Conservation (phyloP, 306 rosid genomes). For the Rosa chinensis region DNA sequence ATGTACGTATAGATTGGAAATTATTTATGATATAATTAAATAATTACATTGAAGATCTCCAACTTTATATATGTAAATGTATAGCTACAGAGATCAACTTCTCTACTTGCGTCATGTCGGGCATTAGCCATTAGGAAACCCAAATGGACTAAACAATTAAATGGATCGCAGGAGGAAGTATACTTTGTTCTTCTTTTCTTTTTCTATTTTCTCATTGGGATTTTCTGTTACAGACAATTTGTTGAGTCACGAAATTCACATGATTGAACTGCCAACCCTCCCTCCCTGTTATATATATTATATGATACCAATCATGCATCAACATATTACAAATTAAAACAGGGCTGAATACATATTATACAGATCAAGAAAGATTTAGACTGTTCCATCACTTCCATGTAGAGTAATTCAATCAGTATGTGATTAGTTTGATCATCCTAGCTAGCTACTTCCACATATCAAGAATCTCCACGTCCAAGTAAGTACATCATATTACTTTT, state of each 20-base stretch:
- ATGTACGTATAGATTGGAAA: neutral
- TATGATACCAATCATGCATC: neutral
- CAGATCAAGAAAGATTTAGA: neutral
- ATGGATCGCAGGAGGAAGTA: neutral
- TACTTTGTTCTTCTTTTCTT: neutral
- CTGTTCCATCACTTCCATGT: neutral
- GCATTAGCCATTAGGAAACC: neutral
- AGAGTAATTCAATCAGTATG: neutral
- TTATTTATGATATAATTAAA: too few species aligned
- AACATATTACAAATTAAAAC: neutral
- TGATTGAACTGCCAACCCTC: slow-evolving; percentile 61
- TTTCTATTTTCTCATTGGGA: neutral
- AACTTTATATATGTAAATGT: too few species aligned
- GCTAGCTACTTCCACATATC: too few species aligned
- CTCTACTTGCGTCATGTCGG: neutral
- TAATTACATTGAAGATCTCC: neutral
- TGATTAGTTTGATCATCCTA: neutral
- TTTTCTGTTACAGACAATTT: slow-evolving; percentile 20
- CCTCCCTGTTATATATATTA: neutral
- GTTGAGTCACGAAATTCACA: slow-evolving; percentile 61
- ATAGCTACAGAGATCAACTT: neutral
- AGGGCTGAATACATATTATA: neutral
- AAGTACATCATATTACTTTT: neutral
- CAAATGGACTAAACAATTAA: neutral
- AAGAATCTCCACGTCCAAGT: too few species aligned